Conservation (phyloP, 345 rosid genomes). For the Psidium friedrichsthalianum region DNA sequence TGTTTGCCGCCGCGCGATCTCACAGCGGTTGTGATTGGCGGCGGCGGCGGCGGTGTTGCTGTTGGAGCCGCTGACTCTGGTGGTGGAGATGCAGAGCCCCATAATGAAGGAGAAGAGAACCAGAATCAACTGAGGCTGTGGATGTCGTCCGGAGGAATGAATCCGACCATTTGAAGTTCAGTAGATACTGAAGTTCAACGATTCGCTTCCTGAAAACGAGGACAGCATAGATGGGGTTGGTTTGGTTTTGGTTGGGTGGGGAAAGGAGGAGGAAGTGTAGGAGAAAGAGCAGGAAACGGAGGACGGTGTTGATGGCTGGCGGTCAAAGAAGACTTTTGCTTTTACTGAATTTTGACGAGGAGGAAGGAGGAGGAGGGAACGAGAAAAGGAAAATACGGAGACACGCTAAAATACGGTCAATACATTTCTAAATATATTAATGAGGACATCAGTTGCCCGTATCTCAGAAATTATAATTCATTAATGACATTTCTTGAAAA, state of each 20-base stretch:
- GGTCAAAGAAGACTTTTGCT: not conserved
- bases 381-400: not conserved
- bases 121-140: not conserved
- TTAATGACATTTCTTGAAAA: too few relatives aligned
- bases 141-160: not conserved
- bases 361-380: not conserved
- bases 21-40: not conserved
- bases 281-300: conserved; percentile 4
- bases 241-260: too few relatives aligned
- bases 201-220: not conserved
- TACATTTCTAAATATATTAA: too few relatives aligned
- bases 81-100: conserved; percentile 36
- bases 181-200: not conserved
- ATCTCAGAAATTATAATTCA: too few relatives aligned
- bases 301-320: not conserved
- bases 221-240: not conserved
- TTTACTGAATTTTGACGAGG: not conserved
- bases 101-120: not conserved
- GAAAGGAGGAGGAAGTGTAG: conserved; percentile 9
- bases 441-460: too few relatives aligned
- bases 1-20: not conserved
- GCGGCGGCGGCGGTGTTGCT: conserved; percentile 8
- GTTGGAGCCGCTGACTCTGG: conserved; percentile 35
- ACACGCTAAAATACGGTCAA: too few relatives aligned
- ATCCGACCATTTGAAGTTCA: not conserved